A percentile compares a stretch with the other conserved stretches of the same genome.
Evolutionary conservation across 768 basidiomycete genomes (phyloP).

Genomic region (Lentinula sp.): DNA sequence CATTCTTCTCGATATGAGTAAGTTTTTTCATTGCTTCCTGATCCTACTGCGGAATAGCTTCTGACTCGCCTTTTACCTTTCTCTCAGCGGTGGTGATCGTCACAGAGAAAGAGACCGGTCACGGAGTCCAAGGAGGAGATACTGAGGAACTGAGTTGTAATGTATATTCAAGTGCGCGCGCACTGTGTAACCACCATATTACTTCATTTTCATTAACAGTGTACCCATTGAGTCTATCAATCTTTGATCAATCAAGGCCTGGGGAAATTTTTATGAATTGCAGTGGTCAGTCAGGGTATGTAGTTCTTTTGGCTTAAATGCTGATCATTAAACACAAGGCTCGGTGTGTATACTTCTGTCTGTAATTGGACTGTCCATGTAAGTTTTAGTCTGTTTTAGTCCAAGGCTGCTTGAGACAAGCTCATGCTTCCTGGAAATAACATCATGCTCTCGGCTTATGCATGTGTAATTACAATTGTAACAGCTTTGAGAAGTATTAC

Average conservation of each 20-base stretch:
- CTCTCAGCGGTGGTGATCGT: conserved; percentile 43
- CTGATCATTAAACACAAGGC: background rate
- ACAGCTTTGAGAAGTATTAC: background rate
- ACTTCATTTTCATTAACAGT: conserved; percentile 1
- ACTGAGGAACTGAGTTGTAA: conserved; percentile 29
- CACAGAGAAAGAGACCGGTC: conserved; percentile 70
- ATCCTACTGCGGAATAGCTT: conserved; percentile 18
- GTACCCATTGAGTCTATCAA: background rate
- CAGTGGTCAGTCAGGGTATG: background rate
- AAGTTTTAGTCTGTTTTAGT: background rate
- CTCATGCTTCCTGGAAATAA: background rate
- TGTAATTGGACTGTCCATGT: background rate
- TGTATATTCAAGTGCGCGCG: conserved; percentile 20
- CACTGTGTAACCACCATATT: background rate
- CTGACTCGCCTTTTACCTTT: conserved; percentile 14
- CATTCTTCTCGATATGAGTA: conserved; percentile 69
- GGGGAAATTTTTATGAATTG: background rate
- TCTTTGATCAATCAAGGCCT: background rate
- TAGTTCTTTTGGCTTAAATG: background rate
- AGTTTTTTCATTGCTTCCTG: conserved; percentile 27
- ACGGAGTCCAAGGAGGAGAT: conserved; percentile 59
- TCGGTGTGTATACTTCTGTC: background rate
- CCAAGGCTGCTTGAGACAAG: background rate
- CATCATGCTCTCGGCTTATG: background rate
- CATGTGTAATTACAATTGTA: background rate